phyloP scores from a whole-genome alignment of 1,284 basidiomycete genomes.

The Violaceomyces palustris region DNA sequence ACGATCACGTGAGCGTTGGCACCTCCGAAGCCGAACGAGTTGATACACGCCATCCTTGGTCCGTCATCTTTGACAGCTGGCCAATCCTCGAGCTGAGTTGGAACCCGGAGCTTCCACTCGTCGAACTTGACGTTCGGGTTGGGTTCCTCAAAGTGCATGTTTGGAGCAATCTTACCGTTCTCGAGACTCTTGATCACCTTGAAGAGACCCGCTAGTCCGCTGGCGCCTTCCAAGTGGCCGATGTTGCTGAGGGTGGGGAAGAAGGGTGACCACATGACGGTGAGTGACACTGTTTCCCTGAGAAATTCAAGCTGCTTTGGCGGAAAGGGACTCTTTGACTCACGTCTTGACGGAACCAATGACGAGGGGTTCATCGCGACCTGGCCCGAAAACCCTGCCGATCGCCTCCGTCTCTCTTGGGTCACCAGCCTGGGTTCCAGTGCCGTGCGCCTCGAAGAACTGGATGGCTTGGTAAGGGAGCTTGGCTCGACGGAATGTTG shows the following conservation, averaged over 20 bases:
- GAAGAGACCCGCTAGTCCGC: slow-evolving; percentile 15
- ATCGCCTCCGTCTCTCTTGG: slow-evolving; percentile 18
- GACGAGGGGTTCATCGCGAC: slow-evolving; percentile 6
- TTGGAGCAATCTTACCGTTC: slow-evolving; percentile 7
- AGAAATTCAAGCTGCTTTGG: no score
- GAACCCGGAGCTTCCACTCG: slow-evolving; percentile 10
- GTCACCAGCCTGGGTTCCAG: slow-evolving; percentile 25
- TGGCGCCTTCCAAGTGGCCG: slow-evolving; percentile 17
- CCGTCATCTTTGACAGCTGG: slow-evolving; percentile 13
- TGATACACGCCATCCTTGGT: slow-evolving; percentile 11
- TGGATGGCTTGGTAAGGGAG: slow-evolving; percentile 4
- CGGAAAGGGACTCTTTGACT: no score
- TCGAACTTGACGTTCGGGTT: slow-evolving; percentile 14
- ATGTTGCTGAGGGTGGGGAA: no score
- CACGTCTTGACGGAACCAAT: slow-evolving; percentile 26
- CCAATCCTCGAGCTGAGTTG: slow-evolving; percentile 5
- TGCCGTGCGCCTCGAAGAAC: slow-evolving; percentile 19
- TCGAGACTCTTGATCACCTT: slow-evolving; percentile 14
- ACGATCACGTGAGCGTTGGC: slow-evolving; percentile 22
- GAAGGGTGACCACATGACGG: no score
- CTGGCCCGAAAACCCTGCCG: slow-evolving; percentile 9
- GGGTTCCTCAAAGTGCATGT: slow-evolving; percentile 10
- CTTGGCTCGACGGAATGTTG: slow-evolving; percentile 6
- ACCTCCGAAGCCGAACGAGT: slow-evolving; percentile 22
- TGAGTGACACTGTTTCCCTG: no score